Base-by-base conservation (phyloP, 2,329 filamentous ascomycete species). In the Fusarium sp. region DNA sequence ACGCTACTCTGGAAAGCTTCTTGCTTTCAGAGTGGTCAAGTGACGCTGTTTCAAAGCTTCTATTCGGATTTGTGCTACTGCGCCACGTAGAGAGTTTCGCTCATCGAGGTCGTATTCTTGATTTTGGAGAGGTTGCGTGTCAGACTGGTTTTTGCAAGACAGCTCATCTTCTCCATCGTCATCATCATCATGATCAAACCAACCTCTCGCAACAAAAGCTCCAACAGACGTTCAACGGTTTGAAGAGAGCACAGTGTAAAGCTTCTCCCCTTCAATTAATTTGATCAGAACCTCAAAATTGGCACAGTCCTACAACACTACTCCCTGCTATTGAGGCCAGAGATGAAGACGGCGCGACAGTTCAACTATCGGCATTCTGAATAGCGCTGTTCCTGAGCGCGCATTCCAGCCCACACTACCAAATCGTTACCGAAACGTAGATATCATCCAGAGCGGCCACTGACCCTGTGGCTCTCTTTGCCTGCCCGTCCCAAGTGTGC, bases 381-480 rank as follows among this genome's bases (percentile, higher is more conserved):
- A 66, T 61, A 67, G 47, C 38, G 38, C 6, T 60, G 63, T 56
- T 30, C 48, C 55, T 55, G 55, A 49, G 44, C 24, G 56, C 16
- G 25, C 56, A 56, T 71, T 69, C 69, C 68, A 71, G 49, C 40
- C 49, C 46, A 32, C 45, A 24, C 27, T 40, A 41, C 55, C 52
- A 54, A n/a, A 48, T 40, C 24, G 20, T 48, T 41, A 41, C 48
- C 40, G 27, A 45, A 30, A 46, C 29, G 18, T 43, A 25, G 25
- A 25, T 40, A 20, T 29, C 27, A 15, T 45, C 34, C 8, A 40
- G 25, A 48, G 56, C 18, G 56, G 56, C 45, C 62, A 55, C 29
- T 70, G 53, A 57, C 29, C 67, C 58, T 51, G 58, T 68, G 67
- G 58, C 53, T 67, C 58, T 48, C 54, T 58, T n/a, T 38, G 13